These are phyloP conservation scores for Pestalotiopsis sp. DNA, from an alignment of 2,329 filamentous ascomycete genomes.

Conservation along the genomic window DNA sequence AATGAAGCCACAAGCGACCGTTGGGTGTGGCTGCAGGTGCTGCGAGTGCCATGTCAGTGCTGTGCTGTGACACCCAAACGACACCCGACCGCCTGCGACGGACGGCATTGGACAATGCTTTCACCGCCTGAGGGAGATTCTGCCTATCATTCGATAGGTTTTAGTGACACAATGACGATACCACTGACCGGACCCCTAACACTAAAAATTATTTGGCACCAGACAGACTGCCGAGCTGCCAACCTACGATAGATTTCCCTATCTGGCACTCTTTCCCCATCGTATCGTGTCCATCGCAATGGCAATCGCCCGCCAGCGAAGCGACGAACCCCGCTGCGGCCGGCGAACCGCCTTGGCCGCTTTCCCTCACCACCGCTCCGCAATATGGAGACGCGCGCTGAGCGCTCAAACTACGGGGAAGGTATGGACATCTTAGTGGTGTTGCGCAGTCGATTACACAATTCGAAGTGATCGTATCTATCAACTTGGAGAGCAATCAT, in stretches of 20 bases:
- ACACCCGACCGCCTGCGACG: background rate
- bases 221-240: background rate
- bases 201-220: background rate
- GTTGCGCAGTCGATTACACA: background rate
- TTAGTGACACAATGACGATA: background rate
- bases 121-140: background rate
- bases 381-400: background rate
- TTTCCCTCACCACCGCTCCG: background rate
- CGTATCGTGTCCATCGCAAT: background rate
- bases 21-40: background rate
- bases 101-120: background rate
- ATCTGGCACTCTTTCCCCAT: background rate
- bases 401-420: no score
- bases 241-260: background rate
- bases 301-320: background rate
- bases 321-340: background rate
- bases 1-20: background rate
- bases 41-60: background rate
- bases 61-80: background rate
- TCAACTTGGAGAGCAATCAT: no score
- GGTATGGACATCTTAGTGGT: background rate
- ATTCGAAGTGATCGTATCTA: background rate
- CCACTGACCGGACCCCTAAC: background rate
- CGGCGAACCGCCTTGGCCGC: background rate
- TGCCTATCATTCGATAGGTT: background rate